Conservation (phyloP, 257 asterid genomes). For the Salvia rosmarinus region DNA sequence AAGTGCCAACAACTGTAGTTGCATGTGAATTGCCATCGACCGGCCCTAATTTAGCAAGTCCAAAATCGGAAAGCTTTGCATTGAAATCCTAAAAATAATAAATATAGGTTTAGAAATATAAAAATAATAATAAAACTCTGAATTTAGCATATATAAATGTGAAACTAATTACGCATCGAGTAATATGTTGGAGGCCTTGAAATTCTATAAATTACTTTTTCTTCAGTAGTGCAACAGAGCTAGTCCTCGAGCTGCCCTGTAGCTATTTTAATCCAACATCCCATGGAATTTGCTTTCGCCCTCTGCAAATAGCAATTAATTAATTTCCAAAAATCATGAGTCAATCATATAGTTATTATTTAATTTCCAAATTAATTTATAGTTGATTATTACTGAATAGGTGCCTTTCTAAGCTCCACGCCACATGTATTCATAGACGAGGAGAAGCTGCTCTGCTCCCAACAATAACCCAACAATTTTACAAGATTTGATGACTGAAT, state of each 20-base stretch:
- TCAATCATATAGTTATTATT: no score
- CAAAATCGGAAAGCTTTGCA: constrained; percentile 90
- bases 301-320: constrained; percentile 36
- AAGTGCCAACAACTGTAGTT: constrained; percentile 73
- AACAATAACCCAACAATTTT: constrained; percentile 80
- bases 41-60: constrained; percentile 91
- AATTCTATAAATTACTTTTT: constrained; percentile 76
- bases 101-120: neutral
- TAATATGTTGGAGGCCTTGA: constrained; percentile 77
- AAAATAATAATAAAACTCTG: no score
- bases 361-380: neutral
- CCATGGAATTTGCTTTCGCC: constrained; percentile 79
- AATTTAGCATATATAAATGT: no score
- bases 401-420: constrained; percentile 86
- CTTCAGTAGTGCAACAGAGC: constrained; percentile 65
- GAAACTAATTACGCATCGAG: constrained; percentile 46
- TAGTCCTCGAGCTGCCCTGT: constrained; percentile 87
- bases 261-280: constrained; percentile 66
- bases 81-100: constrained; percentile 54
- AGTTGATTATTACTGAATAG: constrained; percentile 63
- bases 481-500: constrained; percentile 83
- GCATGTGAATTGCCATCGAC: constrained; percentile 75
- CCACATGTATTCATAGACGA: constrained; percentile 82
- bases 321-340: neutral
- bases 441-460: constrained; percentile 81